phyloP scores from a whole-genome alignment of 2,329 filamentous ascomycete species.

The Massarina eburnea region DNA sequence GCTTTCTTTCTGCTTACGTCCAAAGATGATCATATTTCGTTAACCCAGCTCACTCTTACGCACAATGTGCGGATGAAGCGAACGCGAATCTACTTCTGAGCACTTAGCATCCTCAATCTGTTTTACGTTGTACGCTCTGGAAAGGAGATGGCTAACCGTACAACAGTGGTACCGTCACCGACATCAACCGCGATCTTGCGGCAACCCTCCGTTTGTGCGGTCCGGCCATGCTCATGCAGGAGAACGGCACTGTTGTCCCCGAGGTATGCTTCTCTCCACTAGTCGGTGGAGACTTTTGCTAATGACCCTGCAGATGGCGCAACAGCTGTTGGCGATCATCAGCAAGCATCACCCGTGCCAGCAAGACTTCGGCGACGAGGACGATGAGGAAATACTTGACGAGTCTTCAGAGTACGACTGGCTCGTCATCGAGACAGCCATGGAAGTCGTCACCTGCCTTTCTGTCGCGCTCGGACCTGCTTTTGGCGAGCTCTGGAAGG shows the following conservation, averaged over 20 bases:
- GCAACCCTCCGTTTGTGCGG: constrained; percentile 90
- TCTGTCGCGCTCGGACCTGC: constrained; percentile 77
- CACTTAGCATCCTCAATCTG: constrained; percentile 45
- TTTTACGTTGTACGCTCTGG: constrained; percentile 1
- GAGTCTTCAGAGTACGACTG: constrained; percentile 96
- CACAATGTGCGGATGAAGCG: constrained; percentile 81
- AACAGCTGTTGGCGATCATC: constrained; percentile 75
- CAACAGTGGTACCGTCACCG: constrained; percentile 78
- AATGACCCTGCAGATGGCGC: constrained; percentile 56
- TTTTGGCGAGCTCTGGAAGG: constrained; percentile 90
- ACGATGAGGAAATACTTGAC: constrained; percentile 64
- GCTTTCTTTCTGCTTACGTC: constrained; percentile 14
- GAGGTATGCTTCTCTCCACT: constrained; percentile 44
- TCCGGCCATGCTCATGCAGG: constrained; percentile 76
- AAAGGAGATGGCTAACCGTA: constrained; percentile 18
- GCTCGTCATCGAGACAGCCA: constrained; percentile 90
- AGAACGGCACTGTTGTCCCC: constrained; percentile 65
- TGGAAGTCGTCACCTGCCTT: constrained; percentile 86
- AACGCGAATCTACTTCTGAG: constrained; percentile 70
- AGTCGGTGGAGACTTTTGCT: neutral
- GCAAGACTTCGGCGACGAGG: constrained; percentile 76
- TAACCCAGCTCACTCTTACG: constrained; percentile 99
- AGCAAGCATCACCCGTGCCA: constrained; percentile 92
- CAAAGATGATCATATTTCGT: constrained; percentile 82
- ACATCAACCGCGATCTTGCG: constrained; percentile 91